A percentile compares a stretch with the other conserved stretches of the same genome.
Evolutionary conservation across 1,284 basidiomycete genomes (phyloP).

Genomic region (Cutaneotrichosporon mucoides): DNA sequence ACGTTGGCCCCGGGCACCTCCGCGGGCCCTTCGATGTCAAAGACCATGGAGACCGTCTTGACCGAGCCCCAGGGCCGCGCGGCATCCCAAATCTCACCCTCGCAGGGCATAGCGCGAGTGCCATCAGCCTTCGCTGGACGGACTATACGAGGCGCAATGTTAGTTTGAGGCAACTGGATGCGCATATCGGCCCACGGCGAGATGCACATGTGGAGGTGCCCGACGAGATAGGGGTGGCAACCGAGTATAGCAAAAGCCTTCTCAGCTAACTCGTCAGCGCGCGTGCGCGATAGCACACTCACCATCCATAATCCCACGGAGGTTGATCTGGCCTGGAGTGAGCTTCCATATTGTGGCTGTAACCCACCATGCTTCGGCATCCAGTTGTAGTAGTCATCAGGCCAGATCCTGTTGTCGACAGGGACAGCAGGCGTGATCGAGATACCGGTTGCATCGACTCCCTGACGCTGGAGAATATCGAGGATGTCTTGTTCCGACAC

Average conservation of each 20-base stretch:
- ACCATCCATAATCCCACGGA: conserved; percentile 3
- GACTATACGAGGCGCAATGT: conserved; percentile 41
- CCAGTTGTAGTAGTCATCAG: conserved; percentile 39
- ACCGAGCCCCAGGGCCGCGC: conserved; percentile 58
- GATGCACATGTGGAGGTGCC: conserved; percentile 55
- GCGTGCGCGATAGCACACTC: conserved; percentile 1
- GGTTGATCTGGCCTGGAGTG: conserved; percentile 5
- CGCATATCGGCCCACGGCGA: conserved; percentile 63
- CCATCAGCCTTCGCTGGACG: conserved; percentile 22
- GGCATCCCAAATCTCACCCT: conserved; percentile 62
- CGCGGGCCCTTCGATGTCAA: conserved; percentile 62
- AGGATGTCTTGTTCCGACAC: conserved; percentile 23
- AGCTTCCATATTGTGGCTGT: neutral
- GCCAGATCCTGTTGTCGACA: conserved; percentile 22
- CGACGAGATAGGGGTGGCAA: conserved; percentile 61
- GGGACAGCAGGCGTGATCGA: conserved; percentile 23
- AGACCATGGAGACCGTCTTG: conserved; percentile 28
- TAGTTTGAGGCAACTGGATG: conserved; percentile 54
- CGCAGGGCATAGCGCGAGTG: conserved; percentile 61
- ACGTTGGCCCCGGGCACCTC: conserved; percentile 57
- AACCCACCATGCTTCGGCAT: conserved; percentile 34
- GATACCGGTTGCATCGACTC: conserved; percentile 26
- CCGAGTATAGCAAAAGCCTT: conserved; percentile 78
- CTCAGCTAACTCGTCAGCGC: conserved; percentile 59
- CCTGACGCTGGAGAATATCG: conserved; percentile 21